Evolutionary conservation across 805 yeast species (phyloP).

Genomic region (Blastobotrys parvus): DNA sequence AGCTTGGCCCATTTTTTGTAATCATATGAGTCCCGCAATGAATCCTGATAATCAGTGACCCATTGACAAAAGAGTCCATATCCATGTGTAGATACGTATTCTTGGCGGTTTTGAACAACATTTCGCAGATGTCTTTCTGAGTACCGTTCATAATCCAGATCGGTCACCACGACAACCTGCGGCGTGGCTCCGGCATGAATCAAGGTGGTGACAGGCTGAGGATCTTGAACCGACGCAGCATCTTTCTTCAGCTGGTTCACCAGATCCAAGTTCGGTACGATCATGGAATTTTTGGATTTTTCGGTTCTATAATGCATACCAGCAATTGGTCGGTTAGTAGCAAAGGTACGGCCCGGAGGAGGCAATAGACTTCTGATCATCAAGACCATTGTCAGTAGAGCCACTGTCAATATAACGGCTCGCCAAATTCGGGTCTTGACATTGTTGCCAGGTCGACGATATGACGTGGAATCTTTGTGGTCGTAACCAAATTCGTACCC

Average conservation of each 20-base stretch:
- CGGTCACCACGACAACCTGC: slow-evolving; percentile 62
- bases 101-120: slow-evolving; percentile 77
- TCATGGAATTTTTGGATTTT: background rate
- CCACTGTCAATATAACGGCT: no score
- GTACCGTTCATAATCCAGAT: slow-evolving; percentile 67
- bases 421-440: no score
- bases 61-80: slow-evolving; percentile 83
- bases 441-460: no score
- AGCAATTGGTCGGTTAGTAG: background rate
- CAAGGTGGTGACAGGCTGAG: no score
- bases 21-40: slow-evolving; percentile 17
- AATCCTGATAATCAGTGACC: slow-evolving; percentile 60
- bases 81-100: slow-evolving; percentile 72
- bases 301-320: background rate
- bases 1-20: slow-evolving; percentile 48
- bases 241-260: background rate
- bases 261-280: background rate
- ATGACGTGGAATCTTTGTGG: no score
- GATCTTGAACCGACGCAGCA: no score
- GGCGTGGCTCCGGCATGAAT: slow-evolving; percentile 20
- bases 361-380: no score
- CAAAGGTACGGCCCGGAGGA: background rate
- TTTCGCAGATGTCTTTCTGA: slow-evolving; percentile 52
- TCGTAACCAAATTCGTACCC: no score
- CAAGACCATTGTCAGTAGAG: no score